These are phyloP conservation scores for Vanderwaltozyma polyspora DNA, from an alignment of 805 yeast species.

Conservation along the genomic window DNA sequence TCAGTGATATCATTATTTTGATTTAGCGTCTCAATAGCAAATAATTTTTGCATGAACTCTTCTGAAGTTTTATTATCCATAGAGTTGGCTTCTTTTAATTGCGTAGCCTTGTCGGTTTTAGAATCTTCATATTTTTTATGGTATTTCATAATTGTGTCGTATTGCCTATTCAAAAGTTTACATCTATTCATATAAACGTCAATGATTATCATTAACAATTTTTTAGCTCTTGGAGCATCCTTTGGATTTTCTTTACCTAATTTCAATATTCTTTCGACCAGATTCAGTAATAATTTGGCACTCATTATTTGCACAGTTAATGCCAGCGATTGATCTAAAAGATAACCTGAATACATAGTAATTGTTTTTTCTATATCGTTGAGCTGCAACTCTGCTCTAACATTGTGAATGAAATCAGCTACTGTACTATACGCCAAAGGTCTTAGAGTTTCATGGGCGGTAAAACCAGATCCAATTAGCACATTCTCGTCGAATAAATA, in stretches of 20 bases:
- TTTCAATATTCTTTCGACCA: slow-evolving; percentile 80
- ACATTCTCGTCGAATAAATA: slow-evolving; percentile 77
- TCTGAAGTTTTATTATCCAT: slow-evolving; percentile 31
- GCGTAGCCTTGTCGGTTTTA: slow-evolving; percentile 33
- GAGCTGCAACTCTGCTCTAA: slow-evolving; percentile 69
- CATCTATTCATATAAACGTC: slow-evolving; percentile 83
- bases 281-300: slow-evolving; percentile 75
- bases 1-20: slow-evolving; percentile 1
- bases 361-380: slow-evolving; percentile 84
- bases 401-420: slow-evolving; percentile 91
- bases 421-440: slow-evolving; percentile 92
- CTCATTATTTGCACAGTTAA: slow-evolving; percentile 93
- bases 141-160: slow-evolving; percentile 50
- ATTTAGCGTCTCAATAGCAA: neutral
- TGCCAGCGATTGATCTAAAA: slow-evolving; percentile 73
- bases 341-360: slow-evolving; percentile 62
- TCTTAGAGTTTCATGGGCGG: slow-evolving; percentile 78
- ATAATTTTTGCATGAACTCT: slow-evolving; percentile 20
- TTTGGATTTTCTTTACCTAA: slow-evolving; percentile 53
- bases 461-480: slow-evolving; percentile 83
- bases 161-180: slow-evolving; percentile 60
- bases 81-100: slow-evolving; percentile 27
- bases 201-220: slow-evolving; percentile 72
- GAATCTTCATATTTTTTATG: slow-evolving; percentile 43
- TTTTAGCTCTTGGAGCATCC: slow-evolving; percentile 50